Evolutionary conservation across 2,329 filamentous ascomycete genomes (phyloP).

Genomic region (Colletotrichum salicis): DNA sequence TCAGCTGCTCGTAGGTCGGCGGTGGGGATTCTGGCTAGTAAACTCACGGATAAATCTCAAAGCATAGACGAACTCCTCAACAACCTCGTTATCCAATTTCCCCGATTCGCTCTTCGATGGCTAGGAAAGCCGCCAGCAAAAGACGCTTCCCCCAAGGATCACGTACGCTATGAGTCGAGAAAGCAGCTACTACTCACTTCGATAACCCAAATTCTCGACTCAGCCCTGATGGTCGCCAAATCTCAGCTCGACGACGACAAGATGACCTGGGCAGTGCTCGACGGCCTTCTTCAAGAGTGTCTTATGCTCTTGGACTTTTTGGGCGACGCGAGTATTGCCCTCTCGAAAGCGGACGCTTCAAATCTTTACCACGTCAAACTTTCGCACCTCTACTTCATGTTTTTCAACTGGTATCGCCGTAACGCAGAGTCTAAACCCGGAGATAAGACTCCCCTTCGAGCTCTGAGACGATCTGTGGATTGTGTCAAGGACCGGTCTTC

Average conservation of each 20-base stretch:
- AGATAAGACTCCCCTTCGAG: constrained; percentile 60
- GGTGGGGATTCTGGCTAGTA: constrained; percentile 55
- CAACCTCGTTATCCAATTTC: constrained; percentile 66
- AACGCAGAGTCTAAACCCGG: constrained; percentile 50
- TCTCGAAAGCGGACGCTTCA: constrained; percentile 43
- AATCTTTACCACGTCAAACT: constrained; percentile 71
- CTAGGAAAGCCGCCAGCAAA: constrained; percentile 66
- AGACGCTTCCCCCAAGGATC: constrained; percentile 64
- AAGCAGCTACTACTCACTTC: constrained; percentile 63
- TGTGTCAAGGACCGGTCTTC: constrained; percentile 65
- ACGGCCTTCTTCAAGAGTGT: constrained; percentile 68
- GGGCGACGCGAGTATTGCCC: constrained; percentile 48
- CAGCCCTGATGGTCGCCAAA: constrained; percentile 67
- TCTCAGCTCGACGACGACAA: constrained; percentile 58
- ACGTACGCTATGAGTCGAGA: constrained; percentile 70
- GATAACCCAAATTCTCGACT: constrained; percentile 69
- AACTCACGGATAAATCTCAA: constrained; percentile 23
- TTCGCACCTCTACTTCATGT: constrained; percentile 77
- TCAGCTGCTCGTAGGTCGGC: constrained; percentile 65
- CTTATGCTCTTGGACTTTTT: constrained; percentile 64
- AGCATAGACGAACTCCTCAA: constrained; percentile 56
- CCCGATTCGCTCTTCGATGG: constrained; percentile 70
- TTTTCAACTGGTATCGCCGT: constrained; percentile 45
- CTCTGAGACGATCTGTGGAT: constrained; percentile 73
- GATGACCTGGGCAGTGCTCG: constrained; percentile 64